Evolutionary conservation across 768 basidiomycete genomes (phyloP), one percentile per base, ranked within the genome.

Genomic region (Leccinum obscurum): DNA sequence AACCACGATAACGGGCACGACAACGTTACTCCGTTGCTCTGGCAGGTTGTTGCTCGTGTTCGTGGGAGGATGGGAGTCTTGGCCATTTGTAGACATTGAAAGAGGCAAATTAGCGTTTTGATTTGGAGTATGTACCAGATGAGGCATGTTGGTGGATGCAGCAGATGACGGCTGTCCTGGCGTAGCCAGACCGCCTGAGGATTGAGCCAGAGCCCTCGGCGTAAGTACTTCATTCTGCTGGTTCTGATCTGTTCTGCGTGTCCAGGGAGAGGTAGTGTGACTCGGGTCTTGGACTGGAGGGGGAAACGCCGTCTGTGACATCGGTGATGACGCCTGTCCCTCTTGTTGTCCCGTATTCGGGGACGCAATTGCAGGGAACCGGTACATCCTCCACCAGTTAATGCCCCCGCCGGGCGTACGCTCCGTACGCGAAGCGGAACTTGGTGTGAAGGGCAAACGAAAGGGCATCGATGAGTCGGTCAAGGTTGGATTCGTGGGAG

Each of bases 381-480:
- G 83, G 68, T 91, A 91, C 66, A 91, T 73, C 57, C 90, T 78
- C 91, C 91, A 92, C 85, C 90, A 89, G 68, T 92, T 92, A 59
- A 92, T 78, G 17, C 80, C 79, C 30, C 75, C 75, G 41, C 78
- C 77, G 17, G 77, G 75, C 17, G 74, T 71, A 53, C 70, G 78
- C 64, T 79, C 78, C 3, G 74, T 73, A 17, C 74, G 72, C 15
- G 73, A 68, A 51, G 74, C 63, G 30, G 76, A 73, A 39, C 71
- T 72, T 13, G 70, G 55, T 4, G 64, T 58, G 28, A 73, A 67
- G 1, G 72, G 72, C 13, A 75, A 58, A 54, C 64, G 72, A 54
- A 73, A 73, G 56, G 72, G 72, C 72, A 73, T 73, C 5, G 69
- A 37, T 1, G 70, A 53, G 30, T 71, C 67, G 54, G 54, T 52